phyloP scores from a whole-genome alignment of 352 stramenopile species.

The Thalassiosira livingstoniorum region DNA sequence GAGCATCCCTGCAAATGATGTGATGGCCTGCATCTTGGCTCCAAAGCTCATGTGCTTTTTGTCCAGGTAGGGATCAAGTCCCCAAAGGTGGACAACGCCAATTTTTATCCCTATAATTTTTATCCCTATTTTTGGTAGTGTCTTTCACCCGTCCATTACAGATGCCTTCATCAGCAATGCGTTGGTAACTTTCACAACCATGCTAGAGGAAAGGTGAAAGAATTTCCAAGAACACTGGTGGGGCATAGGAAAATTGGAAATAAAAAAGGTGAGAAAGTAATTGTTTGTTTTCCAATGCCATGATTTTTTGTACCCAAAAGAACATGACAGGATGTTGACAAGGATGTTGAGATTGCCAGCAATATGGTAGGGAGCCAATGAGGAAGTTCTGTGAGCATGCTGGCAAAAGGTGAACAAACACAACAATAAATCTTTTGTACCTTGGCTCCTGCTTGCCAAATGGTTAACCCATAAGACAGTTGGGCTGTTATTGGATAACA shows the following conservation, averaged over 20 bases:
- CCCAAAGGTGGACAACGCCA: too few relatives aligned
- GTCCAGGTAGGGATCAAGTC: too few relatives aligned
- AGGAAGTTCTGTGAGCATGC: too few relatives aligned
- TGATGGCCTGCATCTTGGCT: too few relatives aligned
- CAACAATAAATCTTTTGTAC: conserved; percentile 9
- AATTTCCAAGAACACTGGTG: neutral
- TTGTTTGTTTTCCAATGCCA: neutral
- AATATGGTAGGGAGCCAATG: neutral
- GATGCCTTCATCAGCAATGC: neutral
- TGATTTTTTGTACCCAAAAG: neutral
- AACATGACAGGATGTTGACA: neutral
- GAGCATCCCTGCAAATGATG: too few relatives aligned
- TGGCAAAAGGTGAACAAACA: neutral
- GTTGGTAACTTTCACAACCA: neutral
- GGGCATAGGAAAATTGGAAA: neutral
- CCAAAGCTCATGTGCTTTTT: too few relatives aligned
- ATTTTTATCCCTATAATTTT: too few relatives aligned
- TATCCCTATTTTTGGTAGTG: too few relatives aligned
- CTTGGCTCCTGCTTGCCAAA: conserved; percentile 11
- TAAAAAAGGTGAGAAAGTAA: neutral
- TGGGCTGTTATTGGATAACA: conserved; percentile 39
- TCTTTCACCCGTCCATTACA: too few relatives aligned
- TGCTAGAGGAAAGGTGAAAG: neutral
- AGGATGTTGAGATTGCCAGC: neutral
- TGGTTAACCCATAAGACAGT: conserved; percentile 29